Conservation (phyloP, 2,329 filamentous ascomycete genomes). For the Hymenoscyphus occultus region DNA sequence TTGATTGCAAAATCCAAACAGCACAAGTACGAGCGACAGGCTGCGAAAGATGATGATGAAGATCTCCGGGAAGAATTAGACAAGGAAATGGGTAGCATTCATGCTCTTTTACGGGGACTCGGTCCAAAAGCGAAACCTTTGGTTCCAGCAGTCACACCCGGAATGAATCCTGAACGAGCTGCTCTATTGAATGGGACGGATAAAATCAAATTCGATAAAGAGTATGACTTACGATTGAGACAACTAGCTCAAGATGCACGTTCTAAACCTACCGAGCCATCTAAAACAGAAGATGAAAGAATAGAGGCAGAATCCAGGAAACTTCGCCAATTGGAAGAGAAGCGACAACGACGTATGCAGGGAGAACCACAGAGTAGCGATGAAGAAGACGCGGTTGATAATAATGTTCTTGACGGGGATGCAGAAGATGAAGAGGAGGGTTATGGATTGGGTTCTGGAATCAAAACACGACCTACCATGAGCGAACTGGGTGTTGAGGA, state of each 20-base stretch:
- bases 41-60: slow-evolving; percentile 88
- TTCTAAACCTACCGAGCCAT: slow-evolving; percentile 80
- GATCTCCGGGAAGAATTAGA: slow-evolving; percentile 82
- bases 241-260: slow-evolving; percentile 81
- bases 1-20: slow-evolving; percentile 96
- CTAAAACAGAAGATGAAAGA: slow-evolving; percentile 87
- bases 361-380: slow-evolving; percentile 71
- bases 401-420: slow-evolving; percentile 40
- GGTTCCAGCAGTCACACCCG: slow-evolving; percentile 38
- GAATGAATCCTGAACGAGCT: slow-evolving; percentile 62
- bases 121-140: slow-evolving; percentile 46
- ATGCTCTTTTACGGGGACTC: slow-evolving; percentile 63
- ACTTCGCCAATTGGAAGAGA: slow-evolving; percentile 77
- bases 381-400: slow-evolving; percentile 55
- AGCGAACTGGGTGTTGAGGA: slow-evolving; percentile 76
- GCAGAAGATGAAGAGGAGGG: slow-evolving; percentile 48
- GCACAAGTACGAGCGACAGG: slow-evolving; percentile 91
- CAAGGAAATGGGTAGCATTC: slow-evolving; percentile 74
- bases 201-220: slow-evolving; percentile 69
- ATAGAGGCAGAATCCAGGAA: slow-evolving; percentile 72
- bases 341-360: slow-evolving; percentile 80
- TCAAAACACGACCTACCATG: slow-evolving; percentile 45
- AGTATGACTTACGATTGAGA: slow-evolving; percentile 82
- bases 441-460: slow-evolving; percentile 59
- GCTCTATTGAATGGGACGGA: slow-evolving; percentile 59